These are phyloP conservation scores for Nyctanthes arbortristis DNA, from an alignment of 257 asterid species.

Conservation along the genomic window DNA sequence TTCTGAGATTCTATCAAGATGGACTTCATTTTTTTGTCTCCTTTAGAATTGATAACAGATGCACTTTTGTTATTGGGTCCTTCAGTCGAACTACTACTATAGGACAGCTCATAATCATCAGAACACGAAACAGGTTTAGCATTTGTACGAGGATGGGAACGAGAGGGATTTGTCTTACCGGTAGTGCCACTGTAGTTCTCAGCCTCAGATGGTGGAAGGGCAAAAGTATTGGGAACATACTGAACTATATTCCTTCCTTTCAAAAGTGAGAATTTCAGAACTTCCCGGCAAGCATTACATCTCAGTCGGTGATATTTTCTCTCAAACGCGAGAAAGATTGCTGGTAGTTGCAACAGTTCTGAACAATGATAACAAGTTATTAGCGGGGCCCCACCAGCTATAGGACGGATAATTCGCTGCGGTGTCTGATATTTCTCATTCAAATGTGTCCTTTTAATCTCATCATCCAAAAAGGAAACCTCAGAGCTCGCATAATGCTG, in stretches of 20 bases:
- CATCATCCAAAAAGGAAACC: slow-evolving; percentile 40
- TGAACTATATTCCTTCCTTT: slow-evolving; percentile 57
- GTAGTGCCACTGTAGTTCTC: slow-evolving; percentile 26
- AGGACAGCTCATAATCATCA: slow-evolving; percentile 55
- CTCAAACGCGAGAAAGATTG: slow-evolving; percentile 61
- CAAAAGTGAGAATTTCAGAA: slow-evolving; percentile 58
- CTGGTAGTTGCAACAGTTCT: slow-evolving; percentile 69
- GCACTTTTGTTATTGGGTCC: slow-evolving; percentile 34
- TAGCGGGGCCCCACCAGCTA: slow-evolving; percentile 83
- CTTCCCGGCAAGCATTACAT: slow-evolving; percentile 62
- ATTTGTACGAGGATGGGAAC: slow-evolving; percentile 27
- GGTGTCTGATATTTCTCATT: slow-evolving; percentile 44
- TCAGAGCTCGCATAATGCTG: slow-evolving; percentile 49
- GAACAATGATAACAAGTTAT: slow-evolving; percentile 68
- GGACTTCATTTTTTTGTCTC: slow-evolving; percentile 62
- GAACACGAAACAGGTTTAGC: slow-evolving; percentile 51
- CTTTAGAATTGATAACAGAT: slow-evolving; percentile 25
- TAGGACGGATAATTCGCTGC: slow-evolving; percentile 59
- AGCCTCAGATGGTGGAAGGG: slow-evolving; percentile 69
- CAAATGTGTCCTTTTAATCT: slow-evolving; percentile 32
- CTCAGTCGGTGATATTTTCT: slow-evolving; percentile 61
- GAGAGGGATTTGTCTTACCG: slow-evolving; percentile 30
- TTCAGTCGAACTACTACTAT: slow-evolving; percentile 55
- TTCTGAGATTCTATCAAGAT: slow-evolving; percentile 25
- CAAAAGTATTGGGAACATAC: slow-evolving; percentile 32